These are phyloP conservation scores for Lunasporangiospora selenospora DNA, from an alignment of 192 early-diverging fungal species.

Conservation along the genomic window DNA sequence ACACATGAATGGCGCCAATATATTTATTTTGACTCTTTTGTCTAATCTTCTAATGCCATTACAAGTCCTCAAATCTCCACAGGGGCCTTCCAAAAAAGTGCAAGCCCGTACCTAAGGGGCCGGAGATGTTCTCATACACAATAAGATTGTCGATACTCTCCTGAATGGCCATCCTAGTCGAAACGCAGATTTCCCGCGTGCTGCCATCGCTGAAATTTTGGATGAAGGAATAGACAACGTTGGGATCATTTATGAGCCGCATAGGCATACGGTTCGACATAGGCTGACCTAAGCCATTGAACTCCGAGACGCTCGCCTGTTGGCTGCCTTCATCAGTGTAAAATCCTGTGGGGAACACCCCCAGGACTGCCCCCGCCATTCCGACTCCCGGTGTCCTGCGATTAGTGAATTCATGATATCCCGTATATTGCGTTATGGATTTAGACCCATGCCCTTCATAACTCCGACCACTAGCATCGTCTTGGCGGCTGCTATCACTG, in stretches of 20 bases:
- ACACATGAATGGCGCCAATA: too few relatives aligned
- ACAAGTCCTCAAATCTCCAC: too few relatives aligned
- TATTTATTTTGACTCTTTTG: too few relatives aligned
- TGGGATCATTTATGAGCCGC: background rate
- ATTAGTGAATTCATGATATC: background rate
- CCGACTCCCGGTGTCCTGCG: background rate
- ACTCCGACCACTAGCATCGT: too few relatives aligned
- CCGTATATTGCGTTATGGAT: constrained; percentile 8
- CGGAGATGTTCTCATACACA: constrained; percentile 1
- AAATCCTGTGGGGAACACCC: background rate
- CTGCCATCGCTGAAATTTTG: background rate
- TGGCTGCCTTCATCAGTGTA: background rate
- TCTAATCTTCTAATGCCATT: too few relatives aligned
- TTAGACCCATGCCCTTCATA: too few relatives aligned
- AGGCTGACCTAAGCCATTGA: constrained; percentile 1
- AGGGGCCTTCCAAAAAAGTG: too few relatives aligned
- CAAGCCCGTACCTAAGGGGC: background rate
- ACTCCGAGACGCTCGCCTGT: background rate
- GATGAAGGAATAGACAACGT: background rate
- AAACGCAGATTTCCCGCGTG: constrained; percentile 1
- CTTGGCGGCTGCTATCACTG: too few relatives aligned
- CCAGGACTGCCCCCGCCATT: background rate
- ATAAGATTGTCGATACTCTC: constrained; percentile 4
- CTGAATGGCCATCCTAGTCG: constrained; percentile 2
- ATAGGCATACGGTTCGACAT: background rate